phyloP scores from a whole-genome alignment of 495 filamentous ascomycete species.

The Penicillium soppii region DNA sequence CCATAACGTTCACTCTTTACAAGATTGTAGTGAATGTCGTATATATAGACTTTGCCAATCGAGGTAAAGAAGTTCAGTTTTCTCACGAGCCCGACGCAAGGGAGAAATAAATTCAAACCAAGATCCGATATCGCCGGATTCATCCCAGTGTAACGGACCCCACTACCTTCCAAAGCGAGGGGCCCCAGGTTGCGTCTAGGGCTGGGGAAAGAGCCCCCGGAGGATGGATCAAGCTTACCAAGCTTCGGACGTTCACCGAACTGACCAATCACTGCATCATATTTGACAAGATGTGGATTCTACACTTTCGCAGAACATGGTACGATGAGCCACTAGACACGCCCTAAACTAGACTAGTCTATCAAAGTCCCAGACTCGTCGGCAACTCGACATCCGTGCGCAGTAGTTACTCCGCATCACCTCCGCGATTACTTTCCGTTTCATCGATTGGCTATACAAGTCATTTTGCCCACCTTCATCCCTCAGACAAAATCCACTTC shows the following conservation, averaged over 20 bases:
- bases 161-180: background rate
- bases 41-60: background rate
- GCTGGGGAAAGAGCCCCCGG: background rate
- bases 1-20: background rate
- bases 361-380: background rate
- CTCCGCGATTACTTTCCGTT: background rate
- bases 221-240: slow-evolving; percentile 6
- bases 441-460: background rate
- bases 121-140: background rate
- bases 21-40: no score
- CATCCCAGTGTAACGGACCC: background rate
- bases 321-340: background rate
- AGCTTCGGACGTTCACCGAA: slow-evolving; percentile 1
- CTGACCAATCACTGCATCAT: background rate
- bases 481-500: background rate
- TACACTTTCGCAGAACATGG: background rate
- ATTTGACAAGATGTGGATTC: background rate
- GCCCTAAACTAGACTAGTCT: background rate
- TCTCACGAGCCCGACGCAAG: background rate
- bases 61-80: background rate
- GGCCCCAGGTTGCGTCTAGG: background rate
- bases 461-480: background rate
- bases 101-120: background rate
- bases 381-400: background rate
- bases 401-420: background rate